Base-by-base conservation (phyloP, 176 grass and related monocot genomes). In the Tuctoria greenei region DNA sequence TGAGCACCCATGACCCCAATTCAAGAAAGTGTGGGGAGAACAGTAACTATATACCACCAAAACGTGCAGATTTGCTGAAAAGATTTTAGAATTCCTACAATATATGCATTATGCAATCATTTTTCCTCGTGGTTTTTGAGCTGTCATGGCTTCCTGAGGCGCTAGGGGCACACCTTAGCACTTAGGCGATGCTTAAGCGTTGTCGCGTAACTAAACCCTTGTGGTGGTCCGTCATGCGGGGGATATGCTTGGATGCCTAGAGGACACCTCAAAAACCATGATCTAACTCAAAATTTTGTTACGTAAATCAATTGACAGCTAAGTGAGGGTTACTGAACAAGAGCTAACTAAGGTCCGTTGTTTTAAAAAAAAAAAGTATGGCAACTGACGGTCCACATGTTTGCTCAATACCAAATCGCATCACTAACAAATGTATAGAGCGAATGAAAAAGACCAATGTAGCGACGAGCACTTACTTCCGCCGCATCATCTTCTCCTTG, bases 401-500 rank as follows among this genome's bases (percentile, higher is more conserved):
- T 69, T 57, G 47, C 17, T 27, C 17, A 84, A 50, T 36, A 34
- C 28, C 35, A 59, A 76, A 41, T 24, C 12, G 72, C 56, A 49
- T n/a, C 18, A 37, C 47, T 66, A 82, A 24, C 21, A 49, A 66
- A 31, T 43, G 47, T 0, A 12, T 4, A 12, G 46, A 50, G 51
- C 15, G 41, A 43, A 69, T 67, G 38, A 14, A 51, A 79, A 56
- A 36, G 36, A n/a, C 2, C 47, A 41, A 59, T 10, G 21, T 31
- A 14, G 12, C 12, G 28, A 13, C 34, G 58, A 31, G 28, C 38
- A 74, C 91, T 89, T 82, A 97, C 94, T 97, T 97, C 49, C 81
- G 81, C 57, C 83, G 78, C 81, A 91, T 87, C 86, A 97, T 82
- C 75, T 87, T 86, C 91, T 97, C 94, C 83, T 97, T 97, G 71